phyloP scores from a whole-genome alignment of 139 green algal species.

The Chlamydomonas sphaeroides region DNA sequence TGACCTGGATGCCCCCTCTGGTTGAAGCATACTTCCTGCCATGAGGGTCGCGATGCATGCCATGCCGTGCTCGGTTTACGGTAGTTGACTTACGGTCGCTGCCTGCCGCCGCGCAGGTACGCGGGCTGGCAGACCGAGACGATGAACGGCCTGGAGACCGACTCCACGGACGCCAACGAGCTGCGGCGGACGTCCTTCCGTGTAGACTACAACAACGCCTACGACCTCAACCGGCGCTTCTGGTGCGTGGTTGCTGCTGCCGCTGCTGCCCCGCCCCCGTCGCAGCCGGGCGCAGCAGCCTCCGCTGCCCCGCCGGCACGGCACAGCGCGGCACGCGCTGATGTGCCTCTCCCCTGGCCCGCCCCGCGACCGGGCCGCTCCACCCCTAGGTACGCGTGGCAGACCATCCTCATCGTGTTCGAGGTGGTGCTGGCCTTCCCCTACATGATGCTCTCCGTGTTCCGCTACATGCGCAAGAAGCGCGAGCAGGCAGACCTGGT shows the following conservation, averaged over 20 bases:
- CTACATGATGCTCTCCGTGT: constrained; percentile 48
- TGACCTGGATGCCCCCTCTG: too few relatives aligned
- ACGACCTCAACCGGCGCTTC: constrained; percentile 30
- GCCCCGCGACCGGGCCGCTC: too few relatives aligned
- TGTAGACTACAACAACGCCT: constrained; percentile 57
- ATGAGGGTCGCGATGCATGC: too few relatives aligned
- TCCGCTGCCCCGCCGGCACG: too few relatives aligned
- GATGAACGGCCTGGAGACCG: neutral
- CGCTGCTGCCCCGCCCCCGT: too few relatives aligned
- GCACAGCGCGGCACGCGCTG: too few relatives aligned
- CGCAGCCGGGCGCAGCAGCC: too few relatives aligned
- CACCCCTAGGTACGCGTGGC: constrained; percentile 58
- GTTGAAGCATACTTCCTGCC: too few relatives aligned
- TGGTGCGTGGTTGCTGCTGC: constrained; percentile 44
- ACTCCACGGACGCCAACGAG: constrained; percentile 3
- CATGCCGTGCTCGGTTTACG: too few relatives aligned
- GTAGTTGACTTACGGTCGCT: too few relatives aligned
- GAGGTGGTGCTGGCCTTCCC: constrained; percentile 54
- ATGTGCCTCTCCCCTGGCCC: too few relatives aligned
- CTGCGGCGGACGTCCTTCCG: constrained; percentile 38
- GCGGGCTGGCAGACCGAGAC: neutral
- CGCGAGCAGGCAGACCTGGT: constrained; percentile 49
- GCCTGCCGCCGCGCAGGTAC: neutral
- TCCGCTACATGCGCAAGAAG: constrained; percentile 37
- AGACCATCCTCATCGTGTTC: constrained; percentile 64